These are phyloP conservation scores for Areca catechu DNA, from an alignment of 176 grass and related monocot genomes.

Conservation along the genomic window DNA sequence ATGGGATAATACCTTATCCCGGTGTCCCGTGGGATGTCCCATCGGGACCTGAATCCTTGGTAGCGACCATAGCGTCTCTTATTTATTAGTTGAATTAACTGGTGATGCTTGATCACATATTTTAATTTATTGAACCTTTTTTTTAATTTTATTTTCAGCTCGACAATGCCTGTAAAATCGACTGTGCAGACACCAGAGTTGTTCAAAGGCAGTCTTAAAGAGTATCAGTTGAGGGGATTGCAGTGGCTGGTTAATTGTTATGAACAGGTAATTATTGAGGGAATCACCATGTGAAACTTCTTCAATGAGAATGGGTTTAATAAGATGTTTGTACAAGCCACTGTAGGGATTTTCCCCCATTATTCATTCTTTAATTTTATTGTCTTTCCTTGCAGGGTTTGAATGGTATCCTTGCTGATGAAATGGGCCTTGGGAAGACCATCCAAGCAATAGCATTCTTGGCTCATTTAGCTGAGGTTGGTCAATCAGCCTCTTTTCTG, in stretches of 20 bases:
- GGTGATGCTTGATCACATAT: background rate
- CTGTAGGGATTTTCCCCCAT: no score
- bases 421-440: conserved; percentile 99
- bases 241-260: conserved; percentile 99
- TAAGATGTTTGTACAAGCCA: no score
- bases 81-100: no score
- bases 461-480: conserved; percentile 96
- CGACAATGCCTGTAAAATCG: conserved; percentile 93
- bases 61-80: no score
- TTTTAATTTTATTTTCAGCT: conserved; percentile 49
- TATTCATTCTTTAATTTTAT: no score
- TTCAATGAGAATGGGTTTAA: no score
- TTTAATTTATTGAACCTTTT: background rate
- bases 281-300: no score
- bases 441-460: conserved; percentile 99
- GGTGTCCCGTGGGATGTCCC: no score
- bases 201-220: conserved; percentile 94
- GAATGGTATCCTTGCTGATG: conserved; percentile 99
- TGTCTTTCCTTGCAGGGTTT: conserved; percentile 43
- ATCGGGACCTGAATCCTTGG: no score
- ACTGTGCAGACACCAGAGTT: conserved; percentile 87
- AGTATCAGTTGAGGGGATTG: conserved; percentile 95
- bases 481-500: conserved; percentile 13
- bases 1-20: no score
- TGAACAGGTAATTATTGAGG: conserved; percentile 61